Evolutionary conservation across 768 basidiomycete genomes (phyloP), one percentile per base, ranked within the genome.

Genomic region (Agrocybe praecox): DNA sequence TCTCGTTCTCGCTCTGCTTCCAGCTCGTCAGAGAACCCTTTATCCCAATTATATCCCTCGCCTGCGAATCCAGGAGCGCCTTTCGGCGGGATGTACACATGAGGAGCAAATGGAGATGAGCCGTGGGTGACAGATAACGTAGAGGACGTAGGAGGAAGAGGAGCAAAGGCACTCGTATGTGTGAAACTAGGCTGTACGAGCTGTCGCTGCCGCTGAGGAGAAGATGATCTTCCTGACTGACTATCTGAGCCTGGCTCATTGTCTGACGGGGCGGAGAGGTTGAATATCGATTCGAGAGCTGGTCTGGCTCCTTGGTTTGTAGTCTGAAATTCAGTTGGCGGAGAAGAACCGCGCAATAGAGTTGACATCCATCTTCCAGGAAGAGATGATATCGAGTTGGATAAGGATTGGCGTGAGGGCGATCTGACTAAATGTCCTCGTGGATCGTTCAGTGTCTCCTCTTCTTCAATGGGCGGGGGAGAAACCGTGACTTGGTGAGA

Each of bases 31-130:
- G 82, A 85, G 63, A 76, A 87, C 0, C 86, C 85, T 52, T 83
- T 85, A 68, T 93, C 86, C 92, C 92, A 84, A 55, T 77, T 73
- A 57, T 81, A 76, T 15, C 73, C 70, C 46, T 90, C 89, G 0
- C 89, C 89, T 14, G 71, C 76, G 62, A 88, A 92, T 6, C 90
- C 93, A 0, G 92, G 92, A 0, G 92, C 93, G n/a, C 92, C 86
- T 50, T 66, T 73, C 1, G 80, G 77, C 2, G 81, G 74, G 0
- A 72, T 59, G 55, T 76, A 48, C 72, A 80, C 17, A 74, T 72
- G 68, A 3, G 80, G 80, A 2, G 74, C 71, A 29, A 81, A 84
- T 0, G 80, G 79, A 10, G 79, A 68, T 5, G 61, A n/a, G 8
- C 33, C 22, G 48, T 66, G 67, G 10, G 63, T 63, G 15, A 67